Percentiles rank a stretch among this genome's conserved stretches.
Evolutionary conservation across 129 eudicot species (phyloP).

Genomic region (Calendula officinalis): DNA sequence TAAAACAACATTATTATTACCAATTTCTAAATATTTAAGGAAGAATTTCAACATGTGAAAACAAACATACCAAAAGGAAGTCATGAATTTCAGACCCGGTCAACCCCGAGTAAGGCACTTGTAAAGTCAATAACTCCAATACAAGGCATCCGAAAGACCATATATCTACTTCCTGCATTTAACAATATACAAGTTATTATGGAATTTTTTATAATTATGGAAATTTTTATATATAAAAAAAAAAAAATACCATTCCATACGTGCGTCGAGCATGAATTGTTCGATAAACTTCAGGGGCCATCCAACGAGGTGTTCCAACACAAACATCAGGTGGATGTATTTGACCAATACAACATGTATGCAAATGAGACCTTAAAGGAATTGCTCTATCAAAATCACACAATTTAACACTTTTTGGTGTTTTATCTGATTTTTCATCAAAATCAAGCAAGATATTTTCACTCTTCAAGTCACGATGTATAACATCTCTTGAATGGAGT

Average conservation of each 20-base stretch:
- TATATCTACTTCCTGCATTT: slow-evolving; percentile 77
- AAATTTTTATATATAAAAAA: background rate
- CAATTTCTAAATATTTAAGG: background rate
- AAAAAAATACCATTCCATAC: slow-evolving; percentile 74
- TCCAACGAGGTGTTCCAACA: slow-evolving; percentile 99
- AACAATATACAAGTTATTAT: background rate
- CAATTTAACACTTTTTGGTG: slow-evolving; percentile 60
- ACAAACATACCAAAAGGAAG: slow-evolving; percentile 53
- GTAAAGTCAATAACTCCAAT: slow-evolving; percentile 75
- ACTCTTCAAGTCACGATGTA: slow-evolving; percentile 96
- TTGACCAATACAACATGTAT: slow-evolving; percentile 86
- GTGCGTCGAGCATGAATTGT: slow-evolving; percentile 52
- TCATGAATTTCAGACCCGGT: slow-evolving; percentile 61
- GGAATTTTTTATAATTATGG: background rate
- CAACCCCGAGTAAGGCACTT: slow-evolving; percentile 68
- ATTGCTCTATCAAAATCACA: slow-evolving; percentile 96
- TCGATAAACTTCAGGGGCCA: slow-evolving; percentile 92
- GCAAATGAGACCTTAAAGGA: slow-evolving; percentile 69
- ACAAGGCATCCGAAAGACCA: slow-evolving; percentile 96
- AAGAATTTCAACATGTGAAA: too few relatives aligned
- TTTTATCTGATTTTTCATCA: too few relatives aligned
- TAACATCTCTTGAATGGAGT: slow-evolving; percentile 74
- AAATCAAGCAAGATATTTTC: slow-evolving; percentile 73
- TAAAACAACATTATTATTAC: background rate
- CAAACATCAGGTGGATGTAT: slow-evolving; percentile 84